phyloP scores from a whole-genome alignment of 805 yeast species.

The Candida tibetensis region DNA sequence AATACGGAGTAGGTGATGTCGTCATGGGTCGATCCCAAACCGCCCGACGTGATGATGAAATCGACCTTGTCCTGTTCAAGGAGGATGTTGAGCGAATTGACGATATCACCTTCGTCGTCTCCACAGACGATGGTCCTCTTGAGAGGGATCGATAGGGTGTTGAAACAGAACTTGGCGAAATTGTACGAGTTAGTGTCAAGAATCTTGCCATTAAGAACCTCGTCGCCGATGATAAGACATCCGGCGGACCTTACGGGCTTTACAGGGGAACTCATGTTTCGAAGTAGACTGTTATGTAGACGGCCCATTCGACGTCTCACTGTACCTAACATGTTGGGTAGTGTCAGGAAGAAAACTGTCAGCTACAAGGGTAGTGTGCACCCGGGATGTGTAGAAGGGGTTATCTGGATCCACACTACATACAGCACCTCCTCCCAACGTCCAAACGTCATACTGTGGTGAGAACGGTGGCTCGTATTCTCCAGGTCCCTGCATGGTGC shows the following conservation, averaged over 20 bases:
- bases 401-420: no score
- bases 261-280: slow-evolving; percentile 14
- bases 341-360: no score
- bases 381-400: no score
- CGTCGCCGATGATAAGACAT: slow-evolving; percentile 77
- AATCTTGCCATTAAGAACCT: slow-evolving; percentile 82
- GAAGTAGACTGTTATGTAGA: no score
- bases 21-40: slow-evolving; percentile 87
- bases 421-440: no score
- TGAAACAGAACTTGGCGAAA: slow-evolving; percentile 71
- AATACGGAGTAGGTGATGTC: slow-evolving; percentile 79
- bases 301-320: neutral
- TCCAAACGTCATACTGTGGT: no score
- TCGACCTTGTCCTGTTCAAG: slow-evolving; percentile 48
- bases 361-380: no score
- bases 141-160: slow-evolving; percentile 59
- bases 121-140: slow-evolving; percentile 70
- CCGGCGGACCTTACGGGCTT: slow-evolving; percentile 39
- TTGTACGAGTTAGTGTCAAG: slow-evolving; percentile 71
- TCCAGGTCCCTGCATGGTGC: no score
- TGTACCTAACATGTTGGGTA: slow-evolving; percentile 1
- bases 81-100: slow-evolving; percentile 49
- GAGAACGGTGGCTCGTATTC: no score
- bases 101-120: slow-evolving; percentile 68
- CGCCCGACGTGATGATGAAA: slow-evolving; percentile 68